Evolutionary conservation across 805 yeast genomes (phyloP).

Genomic region (Metschnikowia baotianmanensis): DNA sequence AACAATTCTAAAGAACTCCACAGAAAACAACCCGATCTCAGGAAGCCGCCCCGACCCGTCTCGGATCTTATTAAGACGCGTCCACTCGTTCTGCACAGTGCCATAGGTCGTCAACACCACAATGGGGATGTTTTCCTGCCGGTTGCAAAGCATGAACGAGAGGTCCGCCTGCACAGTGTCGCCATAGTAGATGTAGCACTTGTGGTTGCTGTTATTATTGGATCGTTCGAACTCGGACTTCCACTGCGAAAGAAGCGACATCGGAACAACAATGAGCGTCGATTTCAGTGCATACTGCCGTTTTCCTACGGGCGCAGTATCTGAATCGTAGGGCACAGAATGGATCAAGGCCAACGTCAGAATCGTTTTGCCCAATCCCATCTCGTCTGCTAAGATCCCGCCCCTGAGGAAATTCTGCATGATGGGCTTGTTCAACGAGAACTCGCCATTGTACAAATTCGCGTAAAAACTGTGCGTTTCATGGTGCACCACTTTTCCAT

Average conservation of each 20-base stretch:
- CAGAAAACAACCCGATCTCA: conserved; percentile 60
- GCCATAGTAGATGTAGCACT: conserved; percentile 74
- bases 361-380: conserved; percentile 95
- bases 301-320: conserved; percentile 13
- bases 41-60: conserved; percentile 28
- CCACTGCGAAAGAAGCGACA: conserved; percentile 93
- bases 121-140: conserved; percentile 50
- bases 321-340: conserved; percentile 55
- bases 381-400: conserved; percentile 92
- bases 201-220: conserved; percentile 41
- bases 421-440: conserved; percentile 65
- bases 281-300: conserved; percentile 61
- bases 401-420: conserved; percentile 63
- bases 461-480: conserved; percentile 54
- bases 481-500: conserved; percentile 6
- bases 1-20: conserved; percentile 71
- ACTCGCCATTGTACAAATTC: conserved; percentile 76
- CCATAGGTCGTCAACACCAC: conserved; percentile 86
- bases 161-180: conserved; percentile 54
- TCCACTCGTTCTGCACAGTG: conserved; percentile 74
- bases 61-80: conserved; percentile 37
- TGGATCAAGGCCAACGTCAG: conserved; percentile 74
- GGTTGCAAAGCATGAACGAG: conserved; percentile 39
- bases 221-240: conserved; percentile 70
- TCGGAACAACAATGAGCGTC: conserved; percentile 82